Percentiles rank a stretch among this genome's conserved stretches.
Conservation (phyloP, 2,329 filamentous ascomycete genomes). For the Neospermospora avenae region DNA sequence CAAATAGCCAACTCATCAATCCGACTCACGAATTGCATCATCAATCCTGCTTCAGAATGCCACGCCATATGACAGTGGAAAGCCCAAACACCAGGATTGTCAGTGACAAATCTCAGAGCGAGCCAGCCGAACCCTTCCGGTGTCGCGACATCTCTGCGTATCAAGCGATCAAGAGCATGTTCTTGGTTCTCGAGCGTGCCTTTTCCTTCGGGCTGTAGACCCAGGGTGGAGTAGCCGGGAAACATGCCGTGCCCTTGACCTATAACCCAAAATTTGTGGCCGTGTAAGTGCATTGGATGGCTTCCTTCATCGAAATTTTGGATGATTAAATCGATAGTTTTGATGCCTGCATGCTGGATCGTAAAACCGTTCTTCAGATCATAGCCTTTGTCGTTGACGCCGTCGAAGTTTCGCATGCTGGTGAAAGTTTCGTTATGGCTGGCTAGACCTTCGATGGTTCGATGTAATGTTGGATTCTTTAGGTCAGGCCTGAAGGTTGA, state of each 20-base stretch:
- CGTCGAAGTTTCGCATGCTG: conserved; percentile 43
- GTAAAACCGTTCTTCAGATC: conserved; percentile 50
- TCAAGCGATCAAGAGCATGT: conserved; percentile 37
- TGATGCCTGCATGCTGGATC: conserved; percentile 54
- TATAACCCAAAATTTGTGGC: conserved; percentile 65
- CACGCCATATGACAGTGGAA: conserved; percentile 58
- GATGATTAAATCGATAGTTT: conserved; percentile 71
- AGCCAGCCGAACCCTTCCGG: conserved; percentile 54
- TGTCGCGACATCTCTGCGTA: conserved; percentile 51
- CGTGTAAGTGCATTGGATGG: conserved; percentile 75
- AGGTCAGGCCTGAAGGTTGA: conserved; percentile 51
- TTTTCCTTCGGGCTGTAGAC: conserved; percentile 36
- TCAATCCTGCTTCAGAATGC: conserved; percentile 55
- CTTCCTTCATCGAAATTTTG: conserved; percentile 71
- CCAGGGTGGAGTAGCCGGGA: conserved; percentile 41
- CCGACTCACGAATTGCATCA: conserved; percentile 56
- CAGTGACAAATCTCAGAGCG: conserved; percentile 51
- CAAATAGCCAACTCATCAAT: conserved; percentile 43
- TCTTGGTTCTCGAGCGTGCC: conserved; percentile 37
- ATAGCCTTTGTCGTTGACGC: conserved; percentile 49
- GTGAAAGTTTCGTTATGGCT: conserved; percentile 45
- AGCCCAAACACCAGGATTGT: conserved; percentile 57
- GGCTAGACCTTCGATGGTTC: conserved; percentile 45
- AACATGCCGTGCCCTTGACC: conserved; percentile 61
- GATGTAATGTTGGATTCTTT: conserved; percentile 47